Conservation (phyloP, 768 basidiomycete species). For the Lactifluus hygrophoroides region DNA sequence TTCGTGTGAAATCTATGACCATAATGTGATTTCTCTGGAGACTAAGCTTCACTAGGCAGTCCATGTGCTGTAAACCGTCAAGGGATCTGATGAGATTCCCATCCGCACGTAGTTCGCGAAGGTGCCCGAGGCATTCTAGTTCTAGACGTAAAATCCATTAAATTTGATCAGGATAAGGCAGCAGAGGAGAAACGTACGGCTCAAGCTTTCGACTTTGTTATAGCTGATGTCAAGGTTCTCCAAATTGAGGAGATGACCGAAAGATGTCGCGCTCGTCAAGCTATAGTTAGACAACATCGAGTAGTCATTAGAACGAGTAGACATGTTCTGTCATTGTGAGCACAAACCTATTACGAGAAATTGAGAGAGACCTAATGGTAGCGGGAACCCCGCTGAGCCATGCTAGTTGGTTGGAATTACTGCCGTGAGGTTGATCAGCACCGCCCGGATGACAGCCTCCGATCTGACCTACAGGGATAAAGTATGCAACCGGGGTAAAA, state of each 20-base stretch:
- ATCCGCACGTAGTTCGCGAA: conserved; percentile 88
- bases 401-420: conserved; percentile 63
- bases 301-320: neutral
- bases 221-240: conserved; percentile 86
- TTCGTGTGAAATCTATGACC: conserved; percentile 48
- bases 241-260: conserved; percentile 76
- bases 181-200: conserved; percentile 39
- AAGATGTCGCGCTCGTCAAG: conserved; percentile 80
- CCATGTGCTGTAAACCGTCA: conserved; percentile 71
- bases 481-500: conserved; percentile 71
- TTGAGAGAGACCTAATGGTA: conserved; percentile 66
- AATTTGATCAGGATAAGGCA: conserved; percentile 15
- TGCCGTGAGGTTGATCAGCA: conserved; percentile 25
- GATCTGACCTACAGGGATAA: conserved; percentile 58
- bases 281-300: conserved; percentile 31
- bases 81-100: conserved; percentile 68
- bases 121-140: conserved; percentile 70
- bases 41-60: conserved; percentile 77
- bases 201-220: conserved; percentile 83
- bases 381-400: conserved; percentile 76
- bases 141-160: conserved; percentile 40
- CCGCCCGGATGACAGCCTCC: neutral
- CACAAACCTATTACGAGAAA: conserved; percentile 64
- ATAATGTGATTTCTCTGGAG: conserved; percentile 65
- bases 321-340: neutral